Percentiles rank a stretch among this genome's conserved stretches.
Evolutionary conservation across 2,329 filamentous ascomycete genomes (phyloP).

Genomic region (Fusarium ambrosium): DNA sequence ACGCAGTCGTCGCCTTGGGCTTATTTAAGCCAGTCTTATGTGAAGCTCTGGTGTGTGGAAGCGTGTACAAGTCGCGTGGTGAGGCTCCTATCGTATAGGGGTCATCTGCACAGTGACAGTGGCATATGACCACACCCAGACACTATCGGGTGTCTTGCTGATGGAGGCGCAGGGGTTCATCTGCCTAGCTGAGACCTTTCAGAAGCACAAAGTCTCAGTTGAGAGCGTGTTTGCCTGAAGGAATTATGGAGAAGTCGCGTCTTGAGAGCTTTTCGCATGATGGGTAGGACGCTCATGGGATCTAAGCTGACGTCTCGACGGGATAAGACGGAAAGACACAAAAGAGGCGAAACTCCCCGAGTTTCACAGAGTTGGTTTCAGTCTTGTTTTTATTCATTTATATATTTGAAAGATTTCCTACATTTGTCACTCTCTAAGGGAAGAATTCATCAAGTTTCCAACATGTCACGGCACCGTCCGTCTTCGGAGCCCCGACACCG

Average conservation of each 20-base stretch:
- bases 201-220: constrained; percentile 13
- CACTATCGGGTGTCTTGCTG: constrained; percentile 25
- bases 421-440: background rate
- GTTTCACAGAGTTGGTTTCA: background rate
- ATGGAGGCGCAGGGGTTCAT: constrained; percentile 40
- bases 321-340: constrained; percentile 15
- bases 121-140: constrained; percentile 41
- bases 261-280: constrained; percentile 41
- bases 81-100: constrained; percentile 13
- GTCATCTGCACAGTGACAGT: constrained; percentile 38
- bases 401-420: background rate
- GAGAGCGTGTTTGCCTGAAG: background rate
- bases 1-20: background rate
- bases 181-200: constrained; percentile 37
- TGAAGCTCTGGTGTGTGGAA: background rate
- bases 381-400: background rate
- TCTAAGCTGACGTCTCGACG: constrained; percentile 10
- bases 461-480: constrained; percentile 40
- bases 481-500: constrained; percentile 37
- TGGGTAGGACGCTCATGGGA: constrained; percentile 39
- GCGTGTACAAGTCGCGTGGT: constrained; percentile 38
- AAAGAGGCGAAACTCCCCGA: constrained; percentile 30
- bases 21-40: background rate
- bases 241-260: constrained; percentile 22
- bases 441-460: no score